Evolutionary conservation across 140 eudicot species (phyloP).

Genomic region (Bidens hawaiensis): DNA sequence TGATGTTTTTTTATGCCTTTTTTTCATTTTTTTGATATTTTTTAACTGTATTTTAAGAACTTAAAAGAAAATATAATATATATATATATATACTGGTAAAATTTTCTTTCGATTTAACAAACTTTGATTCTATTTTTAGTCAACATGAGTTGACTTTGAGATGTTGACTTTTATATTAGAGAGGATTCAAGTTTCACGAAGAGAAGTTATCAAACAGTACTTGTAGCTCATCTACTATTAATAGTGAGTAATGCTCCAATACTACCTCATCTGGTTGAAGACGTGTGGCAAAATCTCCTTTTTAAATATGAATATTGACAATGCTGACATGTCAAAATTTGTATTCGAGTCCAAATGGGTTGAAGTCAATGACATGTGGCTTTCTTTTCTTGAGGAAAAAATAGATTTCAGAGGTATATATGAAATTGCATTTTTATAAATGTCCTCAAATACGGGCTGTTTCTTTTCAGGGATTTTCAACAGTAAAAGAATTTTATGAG

Average conservation of each 20-base stretch:
- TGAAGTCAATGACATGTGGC: slow-evolving; percentile 51
- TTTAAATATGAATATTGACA: slow-evolving; percentile 50
- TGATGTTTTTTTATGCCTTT: too few species aligned
- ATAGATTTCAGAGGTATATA: slow-evolving; percentile 74
- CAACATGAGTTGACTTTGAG: slow-evolving; percentile 9
- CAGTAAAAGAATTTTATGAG: too few species aligned
- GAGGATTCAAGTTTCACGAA: slow-evolving; percentile 82
- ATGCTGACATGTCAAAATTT: slow-evolving; percentile 42
- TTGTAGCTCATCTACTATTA: slow-evolving; percentile 75
- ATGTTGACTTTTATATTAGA: slow-evolving; percentile 31
- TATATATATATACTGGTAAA: too few species aligned
- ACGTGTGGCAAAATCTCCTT: slow-evolving; percentile 98
- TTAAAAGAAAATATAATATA: too few species aligned
- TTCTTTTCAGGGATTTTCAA: too few species aligned
- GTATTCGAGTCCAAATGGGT: slow-evolving; percentile 98
- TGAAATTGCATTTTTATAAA: too few species aligned
- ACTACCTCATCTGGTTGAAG: slow-evolving; percentile 95
- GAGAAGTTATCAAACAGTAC: slow-evolving; percentile 94
- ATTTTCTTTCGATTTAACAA: not conserved
- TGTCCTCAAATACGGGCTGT: too few species aligned
- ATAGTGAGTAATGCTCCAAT: slow-evolving; percentile 86
- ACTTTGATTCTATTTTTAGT: not conserved
- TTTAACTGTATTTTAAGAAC: too few species aligned
- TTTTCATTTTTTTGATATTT: too few species aligned
- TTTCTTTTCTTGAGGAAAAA: slow-evolving; percentile 66